Conservation (phyloP, 2,329 filamentous ascomycete species). For the Didymella exigua region DNA sequence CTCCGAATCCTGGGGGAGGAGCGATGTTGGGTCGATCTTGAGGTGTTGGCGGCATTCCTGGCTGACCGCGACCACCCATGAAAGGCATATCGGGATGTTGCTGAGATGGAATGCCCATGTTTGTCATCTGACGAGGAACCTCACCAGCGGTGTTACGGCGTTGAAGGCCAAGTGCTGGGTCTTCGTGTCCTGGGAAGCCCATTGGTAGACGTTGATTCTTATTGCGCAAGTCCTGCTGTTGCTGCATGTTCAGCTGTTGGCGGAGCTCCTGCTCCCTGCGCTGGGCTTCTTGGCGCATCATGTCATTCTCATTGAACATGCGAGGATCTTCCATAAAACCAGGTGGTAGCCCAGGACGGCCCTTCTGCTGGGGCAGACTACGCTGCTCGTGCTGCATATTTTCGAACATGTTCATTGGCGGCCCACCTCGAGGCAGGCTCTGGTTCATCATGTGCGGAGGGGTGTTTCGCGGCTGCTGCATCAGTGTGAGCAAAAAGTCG, state of each 20-base stretch:
- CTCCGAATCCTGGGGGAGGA: slow-evolving; percentile 46
- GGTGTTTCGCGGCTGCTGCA: slow-evolving; percentile 63
- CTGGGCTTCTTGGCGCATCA: slow-evolving; percentile 41
- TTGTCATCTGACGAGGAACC: slow-evolving; percentile 45
- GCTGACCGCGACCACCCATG: slow-evolving; percentile 41
- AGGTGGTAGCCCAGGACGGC: slow-evolving; percentile 44
- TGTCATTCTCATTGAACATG: slow-evolving; percentile 41
- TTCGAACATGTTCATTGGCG: slow-evolving; percentile 44
- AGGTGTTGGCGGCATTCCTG: slow-evolving; percentile 45
- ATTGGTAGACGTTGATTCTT: slow-evolving; percentile 41
- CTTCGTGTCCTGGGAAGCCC: slow-evolving; percentile 42
- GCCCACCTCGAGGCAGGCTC: slow-evolving; percentile 44
- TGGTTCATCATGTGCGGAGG: slow-evolving; percentile 43
- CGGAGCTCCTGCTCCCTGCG: slow-evolving; percentile 41
- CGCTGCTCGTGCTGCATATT: slow-evolving; percentile 36
- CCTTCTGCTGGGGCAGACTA: slow-evolving; percentile 47
- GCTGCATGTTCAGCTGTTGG: slow-evolving; percentile 27
- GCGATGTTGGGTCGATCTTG: slow-evolving; percentile 46
- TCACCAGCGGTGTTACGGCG: slow-evolving; percentile 46
- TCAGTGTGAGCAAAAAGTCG: slow-evolving; percentile 85
- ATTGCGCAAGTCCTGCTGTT: slow-evolving; percentile 38
- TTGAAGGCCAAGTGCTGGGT: slow-evolving; percentile 41
- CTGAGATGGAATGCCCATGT: slow-evolving; percentile 52
- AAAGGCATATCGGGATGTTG: slow-evolving; percentile 44
- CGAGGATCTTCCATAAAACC: slow-evolving; percentile 47